These are phyloP conservation scores for Rubus idaeus DNA, from an alignment of 306 rosid species.

Conservation along the genomic window DNA sequence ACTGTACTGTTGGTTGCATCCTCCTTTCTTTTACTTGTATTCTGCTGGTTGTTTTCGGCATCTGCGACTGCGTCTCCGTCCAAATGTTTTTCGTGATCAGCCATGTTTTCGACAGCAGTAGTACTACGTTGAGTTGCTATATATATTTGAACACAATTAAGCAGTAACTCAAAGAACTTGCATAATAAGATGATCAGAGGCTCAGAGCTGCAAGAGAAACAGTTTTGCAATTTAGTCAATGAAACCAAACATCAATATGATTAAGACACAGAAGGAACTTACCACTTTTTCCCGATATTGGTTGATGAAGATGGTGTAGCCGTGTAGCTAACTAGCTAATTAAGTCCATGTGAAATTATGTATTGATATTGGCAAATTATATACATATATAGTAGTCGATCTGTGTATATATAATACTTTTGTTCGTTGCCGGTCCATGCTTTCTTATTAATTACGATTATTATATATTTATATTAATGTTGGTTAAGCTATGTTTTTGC, in stretches of 20 bases:
- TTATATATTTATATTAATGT: no score
- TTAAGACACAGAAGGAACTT: background rate
- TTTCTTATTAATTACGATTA: background rate
- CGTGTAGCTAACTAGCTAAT: no score
- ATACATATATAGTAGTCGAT: no score
- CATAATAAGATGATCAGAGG: background rate
- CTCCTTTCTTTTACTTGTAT: background rate
- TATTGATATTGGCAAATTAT: no score
- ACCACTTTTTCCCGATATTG: background rate
- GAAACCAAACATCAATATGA: background rate
- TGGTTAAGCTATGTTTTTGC: background rate
- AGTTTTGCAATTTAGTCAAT: background rate
- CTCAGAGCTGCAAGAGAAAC: background rate
- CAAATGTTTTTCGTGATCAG: background rate
- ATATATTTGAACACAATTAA: background rate
- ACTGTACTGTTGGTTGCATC: background rate
- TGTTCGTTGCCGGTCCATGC: no score
- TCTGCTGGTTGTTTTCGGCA: background rate
- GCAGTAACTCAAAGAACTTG: background rate
- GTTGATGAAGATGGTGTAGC: background rate
- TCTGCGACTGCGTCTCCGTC: background rate
- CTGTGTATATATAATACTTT: no score
- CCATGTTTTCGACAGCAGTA: background rate
- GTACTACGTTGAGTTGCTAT: background rate
- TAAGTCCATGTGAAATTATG: background rate